phyloP scores from a whole-genome alignment of 768 basidiomycete genomes.

The Dacryopinax spathularia region DNA sequence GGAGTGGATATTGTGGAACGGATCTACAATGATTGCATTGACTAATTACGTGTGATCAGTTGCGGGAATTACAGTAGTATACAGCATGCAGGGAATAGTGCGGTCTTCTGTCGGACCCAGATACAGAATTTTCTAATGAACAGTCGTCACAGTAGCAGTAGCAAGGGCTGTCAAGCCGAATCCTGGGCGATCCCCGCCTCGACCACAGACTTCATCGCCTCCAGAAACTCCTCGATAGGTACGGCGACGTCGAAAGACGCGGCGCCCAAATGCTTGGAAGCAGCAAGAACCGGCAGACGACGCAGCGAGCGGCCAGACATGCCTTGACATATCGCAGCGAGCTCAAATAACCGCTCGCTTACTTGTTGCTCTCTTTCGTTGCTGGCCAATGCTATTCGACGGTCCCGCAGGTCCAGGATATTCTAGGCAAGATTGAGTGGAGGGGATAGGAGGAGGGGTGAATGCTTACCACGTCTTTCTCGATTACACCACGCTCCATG shows the following conservation, averaged over 20 bases:
- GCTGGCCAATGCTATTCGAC: constrained; percentile 7
- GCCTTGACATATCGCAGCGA: constrained; percentile 72
- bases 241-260: background rate
- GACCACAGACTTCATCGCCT: constrained; percentile 74
- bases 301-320: constrained; percentile 88
- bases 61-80: no score
- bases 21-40: no score
- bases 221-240: constrained; percentile 57
- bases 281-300: constrained; percentile 84
- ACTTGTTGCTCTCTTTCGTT: constrained; percentile 23
- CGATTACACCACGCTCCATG: constrained; percentile 43
- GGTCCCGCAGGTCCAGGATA: constrained; percentile 8
- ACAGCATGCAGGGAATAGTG: no score
- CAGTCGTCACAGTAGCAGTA: no score
- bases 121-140: no score
- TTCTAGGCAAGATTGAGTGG: constrained; percentile 7
- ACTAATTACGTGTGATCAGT: no score
- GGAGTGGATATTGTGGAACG: no score
- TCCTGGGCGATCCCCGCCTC: constrained; percentile 16
- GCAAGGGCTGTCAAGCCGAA: no score
- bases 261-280: constrained; percentile 60
- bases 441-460: background rate
- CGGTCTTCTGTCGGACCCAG: no score
- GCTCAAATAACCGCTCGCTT: constrained; percentile 40
- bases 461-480: background rate